Evolutionary conservation across 2,329 filamentous ascomycete species (phyloP).

Genomic region (Monosporascus ibericus): DNA sequence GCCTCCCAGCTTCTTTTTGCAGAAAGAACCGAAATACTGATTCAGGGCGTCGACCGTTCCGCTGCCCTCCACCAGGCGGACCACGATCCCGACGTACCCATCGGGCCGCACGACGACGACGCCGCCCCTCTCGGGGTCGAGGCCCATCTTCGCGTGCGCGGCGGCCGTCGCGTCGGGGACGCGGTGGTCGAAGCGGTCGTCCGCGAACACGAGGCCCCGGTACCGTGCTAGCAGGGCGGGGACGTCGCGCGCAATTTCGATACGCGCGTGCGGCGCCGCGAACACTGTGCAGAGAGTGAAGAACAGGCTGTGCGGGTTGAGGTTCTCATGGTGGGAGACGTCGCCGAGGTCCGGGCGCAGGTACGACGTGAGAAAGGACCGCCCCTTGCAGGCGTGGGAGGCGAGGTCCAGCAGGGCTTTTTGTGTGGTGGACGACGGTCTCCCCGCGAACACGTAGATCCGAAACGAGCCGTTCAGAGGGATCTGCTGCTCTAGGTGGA

Average conservation of each 20-base stretch:
- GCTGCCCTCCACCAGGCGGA: slow-evolving; percentile 65
- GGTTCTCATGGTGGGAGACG: slow-evolving; percentile 69
- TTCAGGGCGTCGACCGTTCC: slow-evolving; percentile 79
- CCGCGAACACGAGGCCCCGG: slow-evolving; percentile 76
- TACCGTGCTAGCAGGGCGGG: slow-evolving; percentile 69
- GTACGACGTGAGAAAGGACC: slow-evolving; percentile 68
- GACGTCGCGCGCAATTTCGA: slow-evolving; percentile 67
- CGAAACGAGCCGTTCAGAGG: slow-evolving; percentile 85
- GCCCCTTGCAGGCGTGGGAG: slow-evolving; percentile 32
- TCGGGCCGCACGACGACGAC: slow-evolving; percentile 82
- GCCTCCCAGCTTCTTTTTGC: slow-evolving; percentile 49
- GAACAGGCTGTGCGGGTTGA: slow-evolving; percentile 81
- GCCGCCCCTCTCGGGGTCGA: slow-evolving; percentile 66
- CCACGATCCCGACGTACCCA: slow-evolving; percentile 76
- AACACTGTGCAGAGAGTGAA: slow-evolving; percentile 76
- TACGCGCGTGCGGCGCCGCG: slow-evolving; percentile 56
- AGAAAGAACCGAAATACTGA: slow-evolving; percentile 72
- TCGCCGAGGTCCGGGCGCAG: slow-evolving; percentile 52
- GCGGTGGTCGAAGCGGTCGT: slow-evolving; percentile 69
- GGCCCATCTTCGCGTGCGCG: slow-evolving; percentile 81
- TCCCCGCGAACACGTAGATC: slow-evolving; percentile 79
- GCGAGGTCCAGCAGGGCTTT: slow-evolving; percentile 66
- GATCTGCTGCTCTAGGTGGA: slow-evolving; percentile 84
- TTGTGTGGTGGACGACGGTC: slow-evolving; percentile 46
- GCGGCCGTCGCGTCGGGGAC: slow-evolving; percentile 65